A percentile compares a stretch with the other conserved stretches of the same genome.
These are phyloP conservation scores for Echria macrotheca DNA, from an alignment of 495 filamentous ascomycete species.

Conservation along the genomic window DNA sequence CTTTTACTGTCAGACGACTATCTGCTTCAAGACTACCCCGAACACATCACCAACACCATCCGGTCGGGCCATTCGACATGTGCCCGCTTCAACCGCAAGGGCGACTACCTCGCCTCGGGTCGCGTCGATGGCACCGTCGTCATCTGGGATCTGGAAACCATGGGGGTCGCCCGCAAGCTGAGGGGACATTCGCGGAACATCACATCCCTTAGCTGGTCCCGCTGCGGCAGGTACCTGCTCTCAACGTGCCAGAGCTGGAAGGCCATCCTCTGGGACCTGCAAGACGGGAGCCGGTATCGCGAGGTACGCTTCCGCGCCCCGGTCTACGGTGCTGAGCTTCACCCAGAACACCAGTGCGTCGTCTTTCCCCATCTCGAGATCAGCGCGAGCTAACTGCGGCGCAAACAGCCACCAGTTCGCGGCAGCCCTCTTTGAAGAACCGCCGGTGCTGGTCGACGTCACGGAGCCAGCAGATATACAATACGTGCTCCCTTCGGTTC, in stretches of 20 bases:
- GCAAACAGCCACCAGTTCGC: conserved; percentile 77
- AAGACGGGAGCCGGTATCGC: conserved; percentile 53
- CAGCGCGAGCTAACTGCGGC: too few relatives aligned
- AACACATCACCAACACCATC: conserved; percentile 77
- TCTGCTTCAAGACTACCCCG: conserved; percentile 92
- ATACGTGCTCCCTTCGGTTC: conserved; percentile 72
- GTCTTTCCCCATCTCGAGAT: too few relatives aligned
- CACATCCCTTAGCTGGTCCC: conserved; percentile 89
- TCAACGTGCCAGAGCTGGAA: conserved; percentile 95
- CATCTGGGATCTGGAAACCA: conserved; percentile 95
- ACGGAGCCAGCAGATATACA: conserved; percentile 59
- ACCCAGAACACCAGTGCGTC: conserved; percentile 82
- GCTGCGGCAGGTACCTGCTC: conserved; percentile 86
- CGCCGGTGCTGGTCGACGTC: conserved; percentile 80
- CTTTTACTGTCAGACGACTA: conserved; percentile 49
- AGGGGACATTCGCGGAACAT: conserved; percentile 87
- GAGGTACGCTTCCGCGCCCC: conserved; percentile 81
- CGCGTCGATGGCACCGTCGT: conserved; percentile 90
- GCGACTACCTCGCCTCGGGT: conserved; percentile 90
- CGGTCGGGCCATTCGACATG: conserved; percentile 62
- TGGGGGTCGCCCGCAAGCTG: conserved; percentile 88
- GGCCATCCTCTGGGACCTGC: conserved; percentile 88
- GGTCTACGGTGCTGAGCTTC: conserved; percentile 90
- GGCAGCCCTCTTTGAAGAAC: conserved; percentile 87
- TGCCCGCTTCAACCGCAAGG: conserved; percentile 86